Evolutionary conservation across 352 stramenopile genomes (phyloP), one percentile per base, ranked within the genome.

Genomic region (Phytophthora agathidicida): DNA sequence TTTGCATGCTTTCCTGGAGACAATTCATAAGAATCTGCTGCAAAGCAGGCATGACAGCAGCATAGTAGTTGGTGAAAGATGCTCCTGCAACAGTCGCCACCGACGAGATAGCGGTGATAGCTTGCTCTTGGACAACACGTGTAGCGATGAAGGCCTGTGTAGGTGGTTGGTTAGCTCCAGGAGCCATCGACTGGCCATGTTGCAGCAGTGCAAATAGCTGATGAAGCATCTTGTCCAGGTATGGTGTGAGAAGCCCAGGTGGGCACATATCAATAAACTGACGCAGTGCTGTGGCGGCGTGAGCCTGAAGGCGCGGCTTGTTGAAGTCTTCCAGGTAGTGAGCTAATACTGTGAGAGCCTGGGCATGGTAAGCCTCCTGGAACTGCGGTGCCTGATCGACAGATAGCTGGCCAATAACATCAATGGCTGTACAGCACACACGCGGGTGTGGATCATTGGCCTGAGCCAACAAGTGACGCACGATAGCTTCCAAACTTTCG

Each of bases 191-290:
- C 3, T 68, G 51, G 0, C 64, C 37, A n/a, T 76, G 61, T 39
- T 89, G 75, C 20, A 95, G 67, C 24, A 92, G 53, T 1, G 73
- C 69, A 43, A 95, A 92, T 0, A 93, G 50, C 42, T 87, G 78
- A 24, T 75, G 65, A 5, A 95, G 68, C 35, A 93, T 65, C 39
- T 80, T 76, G 42, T 95, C 83, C 43, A 95, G 44, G 53, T 95
- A 93, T 24, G 83, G 83, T 43, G 79, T 71, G 16, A 94, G 65
- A 27, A 91, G 57, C 30, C 82, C 58, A 0, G 72, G 71, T 26
- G 76, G 69, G 46, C 85, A 93, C 75, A 91, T 89, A 49, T 95
- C 83, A 60, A 95, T 83, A 36, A 95, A 95, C 57, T 95, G 81
- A 13, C 83, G 82, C 22, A 95, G 55, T 27, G 86, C 78, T 8